These are phyloP conservation scores for Halteria grandinella DNA, from an alignment of 73 alveolate genomes.

Conservation along the genomic window DNA sequence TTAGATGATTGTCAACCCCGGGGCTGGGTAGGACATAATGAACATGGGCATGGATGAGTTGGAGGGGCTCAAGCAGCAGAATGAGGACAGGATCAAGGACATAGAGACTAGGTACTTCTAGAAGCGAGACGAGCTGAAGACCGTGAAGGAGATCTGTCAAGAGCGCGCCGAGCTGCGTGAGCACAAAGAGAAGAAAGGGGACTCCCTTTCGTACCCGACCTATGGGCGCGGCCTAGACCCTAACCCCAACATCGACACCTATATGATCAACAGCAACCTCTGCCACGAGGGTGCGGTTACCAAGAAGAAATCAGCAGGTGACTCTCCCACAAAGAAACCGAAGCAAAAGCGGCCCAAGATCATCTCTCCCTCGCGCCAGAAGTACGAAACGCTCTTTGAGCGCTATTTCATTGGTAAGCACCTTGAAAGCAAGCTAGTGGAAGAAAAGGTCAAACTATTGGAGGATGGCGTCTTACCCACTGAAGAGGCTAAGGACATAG, in stretches of 20 bases:
- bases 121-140: constrained; percentile 18
- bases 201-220: constrained; percentile 47
- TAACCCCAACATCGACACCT: constrained; percentile 57
- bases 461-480: not conserved
- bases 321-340: not conserved
- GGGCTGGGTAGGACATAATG: too few relatives aligned
- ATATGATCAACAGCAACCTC: constrained; percentile 51
- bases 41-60: constrained; percentile 29
- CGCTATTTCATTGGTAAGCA: constrained; percentile 33
- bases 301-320: not conserved
- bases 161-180: constrained; percentile 30
- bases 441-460: not conserved
- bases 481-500: not conserved
- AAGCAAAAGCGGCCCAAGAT: constrained; percentile 47
- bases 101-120: constrained; percentile 48
- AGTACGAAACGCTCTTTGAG: constrained; percentile 51
- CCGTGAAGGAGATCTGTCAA: constrained; percentile 28
- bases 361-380: constrained; percentile 47
- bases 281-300: constrained; percentile 50
- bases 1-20: too few relatives aligned
- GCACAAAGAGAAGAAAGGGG: constrained; percentile 43
- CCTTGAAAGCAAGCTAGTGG: constrained; percentile 14
- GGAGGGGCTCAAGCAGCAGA: constrained; percentile 16
- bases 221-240: constrained; percentile 67
- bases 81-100: constrained; percentile 36